These are phyloP conservation scores for Colletotrichum higginsianum DNA, from an alignment of 2,329 filamentous ascomycete genomes.

Conservation along the genomic window DNA sequence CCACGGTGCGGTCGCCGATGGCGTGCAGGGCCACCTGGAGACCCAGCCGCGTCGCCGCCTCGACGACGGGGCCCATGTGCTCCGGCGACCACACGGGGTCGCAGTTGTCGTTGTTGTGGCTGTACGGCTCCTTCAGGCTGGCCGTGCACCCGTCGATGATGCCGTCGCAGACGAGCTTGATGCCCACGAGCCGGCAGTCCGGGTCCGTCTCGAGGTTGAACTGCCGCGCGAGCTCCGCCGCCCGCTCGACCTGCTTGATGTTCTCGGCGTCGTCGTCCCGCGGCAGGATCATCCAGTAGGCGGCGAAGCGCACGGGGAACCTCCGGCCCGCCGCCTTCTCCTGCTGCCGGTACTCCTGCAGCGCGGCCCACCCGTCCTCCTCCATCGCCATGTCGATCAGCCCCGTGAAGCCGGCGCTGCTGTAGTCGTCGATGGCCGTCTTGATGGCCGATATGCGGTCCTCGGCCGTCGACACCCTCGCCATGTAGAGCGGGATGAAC, in stretches of 20 bases:
- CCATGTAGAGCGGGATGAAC: constrained; percentile 66
- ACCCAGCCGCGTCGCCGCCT: constrained; percentile 53
- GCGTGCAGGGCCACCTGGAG: constrained; percentile 76
- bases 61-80: constrained; percentile 68
- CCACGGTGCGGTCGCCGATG: constrained; percentile 74
- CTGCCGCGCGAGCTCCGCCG: constrained; percentile 61
- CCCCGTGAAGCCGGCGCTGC: constrained; percentile 66
- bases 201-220: constrained; percentile 58
- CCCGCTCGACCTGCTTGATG: constrained; percentile 65
- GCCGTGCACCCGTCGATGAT: constrained; percentile 72
- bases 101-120: constrained; percentile 58
- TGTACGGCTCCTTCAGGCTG: constrained; percentile 67
- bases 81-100: constrained; percentile 69
- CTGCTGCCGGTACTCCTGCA: constrained; percentile 54
- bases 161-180: constrained; percentile 72
- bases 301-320: constrained; percentile 64
- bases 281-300: constrained; percentile 70
- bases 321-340: constrained; percentile 50
- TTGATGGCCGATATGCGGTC: constrained; percentile 63
- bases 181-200: constrained; percentile 57
- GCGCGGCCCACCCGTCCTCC: constrained; percentile 66
- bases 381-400: constrained; percentile 74
- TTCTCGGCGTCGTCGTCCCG: constrained; percentile 59
- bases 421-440: constrained; percentile 64
- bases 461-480: constrained; percentile 61